A percentile compares a stretch with the other conserved stretches of the same genome.
Evolutionary conservation across 1,284 basidiomycete species (phyloP).

Genomic region (Heimioporus retisporus): DNA sequence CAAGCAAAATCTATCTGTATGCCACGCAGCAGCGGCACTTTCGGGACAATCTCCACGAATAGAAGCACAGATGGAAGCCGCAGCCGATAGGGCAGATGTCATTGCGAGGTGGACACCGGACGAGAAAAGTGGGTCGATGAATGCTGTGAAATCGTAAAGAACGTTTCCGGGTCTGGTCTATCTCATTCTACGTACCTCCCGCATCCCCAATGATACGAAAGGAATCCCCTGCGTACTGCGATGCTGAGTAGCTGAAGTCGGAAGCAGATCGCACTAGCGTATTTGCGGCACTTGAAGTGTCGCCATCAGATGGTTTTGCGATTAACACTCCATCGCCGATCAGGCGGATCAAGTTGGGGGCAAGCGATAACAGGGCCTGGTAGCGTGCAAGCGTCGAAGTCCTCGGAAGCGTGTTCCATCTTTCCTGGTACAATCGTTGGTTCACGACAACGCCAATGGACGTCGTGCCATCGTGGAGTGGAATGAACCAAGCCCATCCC

Average conservation of each 20-base stretch:
- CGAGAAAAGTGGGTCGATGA: slow-evolving; percentile 74
- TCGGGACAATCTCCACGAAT: slow-evolving; percentile 63
- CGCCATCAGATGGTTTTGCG: slow-evolving; percentile 35
- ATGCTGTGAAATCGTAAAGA: slow-evolving; percentile 50
- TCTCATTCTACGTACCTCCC: slow-evolving; percentile 57
- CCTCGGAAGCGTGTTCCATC: slow-evolving; percentile 46
- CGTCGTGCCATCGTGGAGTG: slow-evolving; percentile 72
- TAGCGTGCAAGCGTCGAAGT: slow-evolving; percentile 53
- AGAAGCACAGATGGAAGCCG: slow-evolving; percentile 62
- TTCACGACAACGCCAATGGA: slow-evolving; percentile 81
- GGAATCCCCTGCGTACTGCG: slow-evolving; percentile 65
- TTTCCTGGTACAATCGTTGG: slow-evolving; percentile 60
- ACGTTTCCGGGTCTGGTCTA: not conserved
- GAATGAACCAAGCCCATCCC: slow-evolving; percentile 85
- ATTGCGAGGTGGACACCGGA: slow-evolving; percentile 73
- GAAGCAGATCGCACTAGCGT: slow-evolving; percentile 55
- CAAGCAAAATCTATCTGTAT: slow-evolving; percentile 59
- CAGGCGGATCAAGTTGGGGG: slow-evolving; percentile 63
- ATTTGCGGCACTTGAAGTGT: slow-evolving; percentile 3
- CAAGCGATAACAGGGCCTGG: slow-evolving; percentile 45
- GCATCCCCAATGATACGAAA: slow-evolving; percentile 80
- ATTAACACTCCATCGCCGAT: slow-evolving; percentile 58
- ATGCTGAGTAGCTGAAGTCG: slow-evolving; percentile 80
- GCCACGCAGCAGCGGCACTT: slow-evolving; percentile 57
- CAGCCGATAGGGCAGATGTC: slow-evolving; percentile 65